These are phyloP conservation scores for Eucalyptus caleyi DNA, from an alignment of 345 rosid species.

Conservation along the genomic window DNA sequence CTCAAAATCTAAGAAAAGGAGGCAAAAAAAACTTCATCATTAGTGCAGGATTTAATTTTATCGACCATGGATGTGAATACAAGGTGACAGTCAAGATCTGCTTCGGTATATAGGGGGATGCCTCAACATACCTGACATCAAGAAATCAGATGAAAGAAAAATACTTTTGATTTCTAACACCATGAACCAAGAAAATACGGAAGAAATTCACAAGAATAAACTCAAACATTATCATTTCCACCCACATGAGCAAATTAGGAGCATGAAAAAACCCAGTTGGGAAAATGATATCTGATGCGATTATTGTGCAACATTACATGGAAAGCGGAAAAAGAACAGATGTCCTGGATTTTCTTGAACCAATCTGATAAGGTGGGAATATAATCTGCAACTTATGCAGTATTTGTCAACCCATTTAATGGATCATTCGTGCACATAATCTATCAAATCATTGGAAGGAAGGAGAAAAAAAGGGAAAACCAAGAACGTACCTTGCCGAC, in stretches of 20 bases:
- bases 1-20: neutral
- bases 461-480: neutral
- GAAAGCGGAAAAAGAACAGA: neutral
- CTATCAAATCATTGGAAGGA: neutral
- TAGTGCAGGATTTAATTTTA: neutral
- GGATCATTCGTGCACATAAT: neutral
- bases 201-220: neutral
- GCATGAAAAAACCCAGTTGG: neutral
- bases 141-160: neutral
- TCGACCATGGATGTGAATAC: neutral
- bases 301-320: neutral
- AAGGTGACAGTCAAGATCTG: neutral
- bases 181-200: neutral
- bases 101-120: neutral
- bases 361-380: neutral
- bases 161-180: neutral
- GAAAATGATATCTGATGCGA: neutral
- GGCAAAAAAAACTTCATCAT: neutral
- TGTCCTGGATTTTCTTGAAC: neutral
- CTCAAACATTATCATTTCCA: neutral
- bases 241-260: neutral
- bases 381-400: neutral
- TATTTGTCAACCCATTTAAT: neutral
- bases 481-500: neutral
- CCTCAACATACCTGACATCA: neutral